phyloP scores from a whole-genome alignment of 768 basidiomycete genomes.

The Tephrocybe sp. region DNA sequence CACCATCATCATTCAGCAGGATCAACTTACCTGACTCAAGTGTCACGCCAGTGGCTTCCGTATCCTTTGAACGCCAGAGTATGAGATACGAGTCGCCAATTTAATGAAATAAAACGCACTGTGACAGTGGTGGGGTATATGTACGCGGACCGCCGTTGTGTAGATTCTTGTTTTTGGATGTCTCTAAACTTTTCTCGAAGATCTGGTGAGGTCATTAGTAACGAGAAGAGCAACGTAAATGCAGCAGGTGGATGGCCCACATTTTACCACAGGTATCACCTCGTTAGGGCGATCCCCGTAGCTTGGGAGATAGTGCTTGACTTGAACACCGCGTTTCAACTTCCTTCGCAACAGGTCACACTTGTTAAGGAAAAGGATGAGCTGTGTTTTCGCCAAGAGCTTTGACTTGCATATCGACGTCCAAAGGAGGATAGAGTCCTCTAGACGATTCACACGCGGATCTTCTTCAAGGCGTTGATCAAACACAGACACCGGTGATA shows the following conservation, averaged over 20 bases:
- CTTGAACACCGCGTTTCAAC: constrained; percentile 52
- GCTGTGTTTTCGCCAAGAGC: constrained; percentile 55
- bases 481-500: constrained; percentile 79
- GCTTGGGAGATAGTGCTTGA: constrained; percentile 59
- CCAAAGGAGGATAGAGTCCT: constrained; percentile 74
- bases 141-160: constrained; percentile 53
- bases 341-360: constrained; percentile 68
- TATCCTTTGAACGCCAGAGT: constrained; percentile 41
- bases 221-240: background rate
- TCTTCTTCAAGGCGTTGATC: constrained; percentile 76
- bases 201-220: constrained; percentile 34
- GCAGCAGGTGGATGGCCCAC: constrained; percentile 35
- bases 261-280: constrained; percentile 55
- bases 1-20: background rate
- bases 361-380: constrained; percentile 67
- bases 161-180: constrained; percentile 55
- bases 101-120: constrained; percentile 33
- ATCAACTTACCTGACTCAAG: constrained; percentile 44
- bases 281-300: constrained; percentile 74
- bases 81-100: background rate
- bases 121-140: constrained; percentile 70
- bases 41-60: constrained; percentile 57
- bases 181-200: constrained; percentile 69
- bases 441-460: constrained; percentile 63
- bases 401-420: constrained; percentile 64